Base-by-base conservation (phyloP, 2,329 filamentous ascomycete genomes). In the Fusarium torulosum region DNA sequence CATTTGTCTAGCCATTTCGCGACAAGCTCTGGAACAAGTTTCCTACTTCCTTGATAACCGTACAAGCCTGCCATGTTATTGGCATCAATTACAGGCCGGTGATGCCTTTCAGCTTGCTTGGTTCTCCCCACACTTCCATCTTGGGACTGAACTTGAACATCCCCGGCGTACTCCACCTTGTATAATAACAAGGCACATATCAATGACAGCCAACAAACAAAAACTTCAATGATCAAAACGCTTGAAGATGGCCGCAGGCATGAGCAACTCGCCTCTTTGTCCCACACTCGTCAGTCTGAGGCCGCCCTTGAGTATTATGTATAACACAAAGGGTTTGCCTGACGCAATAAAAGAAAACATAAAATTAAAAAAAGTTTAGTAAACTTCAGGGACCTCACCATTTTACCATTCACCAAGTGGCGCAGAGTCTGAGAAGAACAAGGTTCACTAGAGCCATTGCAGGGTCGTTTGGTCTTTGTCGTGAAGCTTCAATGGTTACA, bases 61-160 rank as follows among this genome's bases (percentile, higher is more conserved):
- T 60, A 45, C 31, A 53, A 20, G n/a, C 25, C 15, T 37, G 35
- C 20, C 20, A 40, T 33, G 35, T 31, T 41, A 45, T 41, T 44
- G 31, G 29, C 21, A 33, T 47, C 42, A 49, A 49, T 57, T 43
- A 57, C 42, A 58, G 61, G 42, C 42, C 50, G 37, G 37, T 56
- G 52, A 45, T 37, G 27, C 11, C 46, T 66, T 71, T 73, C 71
- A 73, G 65, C 69, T 73, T 65, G 67, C 59, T 70, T 65, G 43
- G 53, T 51, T 52, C 57, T 54, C 64, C 67, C 61, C 66, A 73
- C 70, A 66, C 62, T 73, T 67, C 71, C 58, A 64, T 50, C 50
- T 72, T 71, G 37, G 41, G 56, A 59, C 31, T 27, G 65, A 56
- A 53, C 54, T 58, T 50, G 57, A 54, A 49, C 46, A 33, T 51